These are phyloP conservation scores for Ceratobasidium sp. DNA, from an alignment of 1,284 basidiomycete species.

Conservation along the genomic window DNA sequence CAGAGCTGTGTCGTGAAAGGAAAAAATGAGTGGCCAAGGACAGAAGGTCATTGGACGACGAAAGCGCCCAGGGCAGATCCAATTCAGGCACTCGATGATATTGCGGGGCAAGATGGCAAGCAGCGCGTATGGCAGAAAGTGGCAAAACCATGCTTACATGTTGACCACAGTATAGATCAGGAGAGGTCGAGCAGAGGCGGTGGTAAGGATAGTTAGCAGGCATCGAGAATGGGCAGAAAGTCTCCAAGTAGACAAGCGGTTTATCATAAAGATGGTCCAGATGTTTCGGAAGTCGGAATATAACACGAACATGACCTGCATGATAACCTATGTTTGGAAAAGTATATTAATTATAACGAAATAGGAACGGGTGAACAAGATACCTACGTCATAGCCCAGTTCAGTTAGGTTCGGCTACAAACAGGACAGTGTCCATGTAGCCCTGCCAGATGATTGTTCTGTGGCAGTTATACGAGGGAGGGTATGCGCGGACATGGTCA, in stretches of 20 bases:
- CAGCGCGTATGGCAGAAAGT: background rate
- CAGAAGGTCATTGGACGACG: background rate
- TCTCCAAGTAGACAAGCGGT: slow-evolving; percentile 5
- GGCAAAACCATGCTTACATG: too few species aligned
- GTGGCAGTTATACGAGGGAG: background rate
- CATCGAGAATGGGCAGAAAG: background rate
- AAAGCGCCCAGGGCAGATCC: background rate
- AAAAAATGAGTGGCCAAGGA: background rate
- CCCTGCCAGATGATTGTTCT: background rate
- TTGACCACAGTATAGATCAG: background rate
- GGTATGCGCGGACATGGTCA: slow-evolving; percentile 7
- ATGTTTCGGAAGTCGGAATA: slow-evolving; percentile 6
- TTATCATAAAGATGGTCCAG: background rate
- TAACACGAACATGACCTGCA: slow-evolving; percentile 4
- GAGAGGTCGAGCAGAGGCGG: background rate
- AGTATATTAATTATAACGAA: background rate
- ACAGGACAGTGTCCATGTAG: slow-evolving; percentile 8
- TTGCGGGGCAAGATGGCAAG: slow-evolving; percentile 1
- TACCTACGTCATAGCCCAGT: background rate
- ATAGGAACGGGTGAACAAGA: background rate
- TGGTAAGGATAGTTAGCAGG: background rate
- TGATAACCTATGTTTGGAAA: slow-evolving; percentile 11
- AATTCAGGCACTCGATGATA: background rate
- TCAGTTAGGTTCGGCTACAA: background rate
- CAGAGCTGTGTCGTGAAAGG: background rate